Percentiles rank a stretch among this genome's conserved stretches.
Evolutionary conservation across 2,329 filamentous ascomycete genomes (phyloP).

Genomic region (Parasarocladium wereldwijsianum): DNA sequence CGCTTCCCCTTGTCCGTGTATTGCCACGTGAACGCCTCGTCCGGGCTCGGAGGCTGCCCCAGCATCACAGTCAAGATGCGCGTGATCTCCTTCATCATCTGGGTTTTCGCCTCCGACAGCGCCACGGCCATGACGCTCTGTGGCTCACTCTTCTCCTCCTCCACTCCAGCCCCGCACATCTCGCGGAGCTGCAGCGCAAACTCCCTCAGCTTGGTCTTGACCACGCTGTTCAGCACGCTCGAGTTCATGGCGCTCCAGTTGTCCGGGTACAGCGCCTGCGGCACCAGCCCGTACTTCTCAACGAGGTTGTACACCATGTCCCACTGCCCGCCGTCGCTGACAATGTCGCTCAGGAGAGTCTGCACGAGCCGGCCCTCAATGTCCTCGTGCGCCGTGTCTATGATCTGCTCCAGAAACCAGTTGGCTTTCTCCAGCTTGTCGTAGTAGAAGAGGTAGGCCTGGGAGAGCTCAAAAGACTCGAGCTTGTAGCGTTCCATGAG

Average conservation of each 20-base stretch:
- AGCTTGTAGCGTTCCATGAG: slow-evolving; percentile 74
- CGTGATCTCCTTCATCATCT: slow-evolving; percentile 69
- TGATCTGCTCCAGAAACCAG: slow-evolving; percentile 73
- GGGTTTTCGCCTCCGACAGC: slow-evolving; percentile 43
- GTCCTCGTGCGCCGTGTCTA: slow-evolving; percentile 56
- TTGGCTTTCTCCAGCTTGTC: slow-evolving; percentile 89
- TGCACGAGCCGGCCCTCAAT: slow-evolving; percentile 63
- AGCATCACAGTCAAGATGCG: slow-evolving; percentile 70
- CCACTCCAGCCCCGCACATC: slow-evolving; percentile 27
- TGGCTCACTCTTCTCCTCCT: no score
- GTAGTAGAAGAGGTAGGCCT: slow-evolving; percentile 83
- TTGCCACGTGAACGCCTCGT: slow-evolving; percentile 63
- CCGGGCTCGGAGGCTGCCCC: slow-evolving; percentile 59
- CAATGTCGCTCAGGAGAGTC: slow-evolving; percentile 49
- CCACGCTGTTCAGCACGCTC: slow-evolving; percentile 51
- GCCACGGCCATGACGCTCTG: no score
- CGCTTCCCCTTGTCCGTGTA: slow-evolving; percentile 57
- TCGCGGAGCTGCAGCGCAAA: slow-evolving; percentile 59
- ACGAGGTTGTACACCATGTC: slow-evolving; percentile 85
- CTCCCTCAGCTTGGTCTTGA: slow-evolving; percentile 80
- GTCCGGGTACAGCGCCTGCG: slow-evolving; percentile 69
- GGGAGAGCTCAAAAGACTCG: slow-evolving; percentile 69
- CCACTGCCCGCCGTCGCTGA: slow-evolving; percentile 78
- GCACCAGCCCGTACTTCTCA: slow-evolving; percentile 76
- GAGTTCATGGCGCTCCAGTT: slow-evolving; percentile 65